phyloP scores from a whole-genome alignment of 306 rosid genomes.

The Begonia fuchsioides region DNA sequence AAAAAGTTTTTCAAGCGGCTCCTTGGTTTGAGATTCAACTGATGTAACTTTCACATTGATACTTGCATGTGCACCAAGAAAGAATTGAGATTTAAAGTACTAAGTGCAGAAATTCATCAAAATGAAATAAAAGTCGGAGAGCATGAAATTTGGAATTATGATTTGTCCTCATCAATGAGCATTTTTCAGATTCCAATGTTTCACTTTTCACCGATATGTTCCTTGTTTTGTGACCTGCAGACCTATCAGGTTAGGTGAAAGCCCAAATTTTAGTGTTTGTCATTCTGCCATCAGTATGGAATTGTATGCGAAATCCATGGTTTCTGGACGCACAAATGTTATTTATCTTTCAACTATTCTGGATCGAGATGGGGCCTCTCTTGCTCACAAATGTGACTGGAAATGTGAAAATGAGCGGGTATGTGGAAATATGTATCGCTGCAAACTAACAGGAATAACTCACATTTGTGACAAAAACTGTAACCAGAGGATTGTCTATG shows the following conservation, averaged over 20 bases:
- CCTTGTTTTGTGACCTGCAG: constrained; percentile 54
- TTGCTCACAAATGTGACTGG: constrained; percentile 90
- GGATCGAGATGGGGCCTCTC: constrained; percentile 49
- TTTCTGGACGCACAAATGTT: constrained; percentile 67
- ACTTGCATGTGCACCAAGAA: no score
- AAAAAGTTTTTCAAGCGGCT: no score
- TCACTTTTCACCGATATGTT: constrained; percentile 30
- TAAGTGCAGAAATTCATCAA: no score
- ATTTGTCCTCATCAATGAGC: not conserved
- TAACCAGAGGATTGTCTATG: constrained; percentile 87
- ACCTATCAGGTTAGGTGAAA: constrained; percentile 18
- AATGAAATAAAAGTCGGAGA: no score
- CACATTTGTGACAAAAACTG: constrained; percentile 99
- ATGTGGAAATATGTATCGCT: constrained; percentile 85
- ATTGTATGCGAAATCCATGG: constrained; percentile 61
- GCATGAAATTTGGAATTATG: no score
- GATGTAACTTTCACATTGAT: no score
- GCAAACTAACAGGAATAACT: constrained; percentile 87
- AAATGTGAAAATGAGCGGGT: constrained; percentile 87
- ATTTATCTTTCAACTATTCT: constrained; percentile 81
- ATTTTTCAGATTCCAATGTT: constrained; percentile 11
- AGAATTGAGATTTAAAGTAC: no score
- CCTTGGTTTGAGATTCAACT: no score
- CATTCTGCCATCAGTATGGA: constrained; percentile 32
- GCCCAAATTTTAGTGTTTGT: constrained; percentile 6